Evolutionary conservation across 257 asterid species (phyloP).

Genomic region (Solanum sitiens): DNA sequence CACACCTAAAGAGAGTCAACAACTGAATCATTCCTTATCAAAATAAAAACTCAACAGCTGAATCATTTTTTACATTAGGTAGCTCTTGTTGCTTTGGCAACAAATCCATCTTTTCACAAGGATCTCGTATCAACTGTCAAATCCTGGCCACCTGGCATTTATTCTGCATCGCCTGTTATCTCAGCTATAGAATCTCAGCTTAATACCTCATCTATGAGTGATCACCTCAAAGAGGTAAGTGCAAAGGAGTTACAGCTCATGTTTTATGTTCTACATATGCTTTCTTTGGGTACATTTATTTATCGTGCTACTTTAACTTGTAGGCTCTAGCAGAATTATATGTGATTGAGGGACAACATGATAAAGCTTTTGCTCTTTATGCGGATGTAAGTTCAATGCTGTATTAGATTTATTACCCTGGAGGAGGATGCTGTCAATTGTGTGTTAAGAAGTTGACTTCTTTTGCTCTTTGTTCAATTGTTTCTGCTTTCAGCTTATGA

Average conservation of each 20-base stretch:
- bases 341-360: constrained; percentile 72
- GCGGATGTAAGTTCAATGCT: constrained; percentile 72
- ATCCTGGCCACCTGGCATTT: constrained; percentile 78
- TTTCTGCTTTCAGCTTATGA: constrained; percentile 65
- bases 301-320: constrained; percentile 5
- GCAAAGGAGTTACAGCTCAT: constrained; percentile 1
- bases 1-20: neutral
- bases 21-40: constrained; percentile 2
- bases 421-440: neutral
- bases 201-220: constrained; percentile 74
- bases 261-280: neutral
- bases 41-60: neutral
- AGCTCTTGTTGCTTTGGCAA: constrained; percentile 92
- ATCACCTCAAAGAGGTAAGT: constrained; percentile 77
- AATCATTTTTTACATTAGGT: constrained; percentile 40
- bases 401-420: neutral
- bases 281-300: constrained; percentile 3
- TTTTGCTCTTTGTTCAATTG: neutral
- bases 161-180: constrained; percentile 75
- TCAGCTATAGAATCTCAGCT: constrained; percentile 95
- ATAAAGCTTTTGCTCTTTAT: constrained; percentile 79
- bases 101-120: constrained; percentile 80
- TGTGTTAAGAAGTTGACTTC: neutral
- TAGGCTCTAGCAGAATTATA: constrained; percentile 91
- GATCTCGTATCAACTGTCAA: constrained; percentile 82